Evolutionary conservation across 2,329 filamentous ascomycete species (phyloP), one percentile per base, ranked within the genome.

Genomic region (Fusarium poae): DNA sequence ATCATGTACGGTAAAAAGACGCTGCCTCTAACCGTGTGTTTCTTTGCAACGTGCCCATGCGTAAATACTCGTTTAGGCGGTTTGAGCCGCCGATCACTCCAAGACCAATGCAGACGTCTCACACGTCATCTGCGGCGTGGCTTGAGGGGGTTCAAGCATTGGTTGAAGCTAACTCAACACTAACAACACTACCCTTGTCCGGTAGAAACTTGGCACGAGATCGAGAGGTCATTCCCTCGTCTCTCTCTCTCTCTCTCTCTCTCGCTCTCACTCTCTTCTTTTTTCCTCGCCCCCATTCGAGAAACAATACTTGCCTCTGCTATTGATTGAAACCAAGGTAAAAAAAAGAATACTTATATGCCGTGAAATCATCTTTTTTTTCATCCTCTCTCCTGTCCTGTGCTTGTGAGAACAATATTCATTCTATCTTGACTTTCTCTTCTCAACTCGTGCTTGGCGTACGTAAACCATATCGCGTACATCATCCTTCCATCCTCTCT

Each of bases 121-220:
- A 52, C 53, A 65, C 62, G 62, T 65, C 62, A 66, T 55, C 25
- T 18, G 27, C 48, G 48, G 58, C 67, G 67, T 70, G 67, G 67
- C 67, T 70, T 68, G 51, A 68, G 42, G 50, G 46, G 49, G 23
- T 37, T 37, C 46, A 39, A 21, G 67, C 40, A 71, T 70, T 70
- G 67, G 67, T 23, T 45, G n/a, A 34, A 50, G 30, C 30, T 49
- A 44, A 16, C 18, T 11, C 35, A 44, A 15, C 43, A 44, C 35
- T 39, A 39, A 39, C 35, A 39, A 8, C 35, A 39, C 35, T 45
- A 50, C 23, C 48, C 48, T 25, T 50, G 48, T 37, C 21, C 23
- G 30, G 34, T 60, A 29, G 27, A 61, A 52, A 51, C 66, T 59
- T 58, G 52, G 60, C 65, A 44, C 25, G 44, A 55, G 32, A 34